These are phyloP conservation scores for Nakaseomyces sp. DNA, from an alignment of 1,139 yeast species.

Conservation along the genomic window DNA sequence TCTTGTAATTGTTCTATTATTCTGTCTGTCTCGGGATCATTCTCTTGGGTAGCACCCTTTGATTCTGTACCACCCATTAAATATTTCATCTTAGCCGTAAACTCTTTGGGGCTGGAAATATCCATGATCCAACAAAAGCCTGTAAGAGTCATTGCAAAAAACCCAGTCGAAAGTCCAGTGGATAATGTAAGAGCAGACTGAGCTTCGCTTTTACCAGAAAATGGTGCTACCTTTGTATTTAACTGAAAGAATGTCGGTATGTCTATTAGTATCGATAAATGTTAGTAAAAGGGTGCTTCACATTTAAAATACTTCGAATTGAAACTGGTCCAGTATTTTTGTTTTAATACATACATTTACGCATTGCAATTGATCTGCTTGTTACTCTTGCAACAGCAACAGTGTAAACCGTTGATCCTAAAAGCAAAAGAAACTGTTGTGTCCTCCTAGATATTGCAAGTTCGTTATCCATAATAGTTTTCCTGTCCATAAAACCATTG, in stretches of 20 bases:
- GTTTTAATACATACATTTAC: conserved; percentile 44
- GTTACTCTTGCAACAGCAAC: conserved; percentile 67
- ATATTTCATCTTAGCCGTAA: conserved; percentile 59
- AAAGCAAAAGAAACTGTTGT: conserved; percentile 60
- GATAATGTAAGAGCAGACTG: conserved; percentile 81
- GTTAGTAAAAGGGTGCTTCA: conserved; percentile 2
- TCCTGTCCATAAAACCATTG: too few species aligned
- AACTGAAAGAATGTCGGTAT: conserved; percentile 74
- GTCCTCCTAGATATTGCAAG: conserved; percentile 42
- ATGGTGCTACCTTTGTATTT: conserved; percentile 77
- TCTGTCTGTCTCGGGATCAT: conserved; percentile 37
- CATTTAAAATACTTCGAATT: too few species aligned
- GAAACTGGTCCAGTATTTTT: too few species aligned
- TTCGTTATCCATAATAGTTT: background rate
- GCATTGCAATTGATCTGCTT: conserved; percentile 59
- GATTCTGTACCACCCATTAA: conserved; percentile 48
- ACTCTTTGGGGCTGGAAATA: conserved; percentile 58
- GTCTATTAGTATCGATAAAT: conserved; percentile 26
- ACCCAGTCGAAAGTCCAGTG: conserved; percentile 61
- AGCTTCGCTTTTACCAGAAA: conserved; percentile 75
- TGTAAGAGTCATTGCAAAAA: conserved; percentile 62
- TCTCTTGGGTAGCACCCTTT: too few species aligned
- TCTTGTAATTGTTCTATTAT: conserved; percentile 15
- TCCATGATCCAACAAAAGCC: conserved; percentile 79
- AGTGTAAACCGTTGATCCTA: conserved; percentile 65